Evolutionary conservation across 345 rosid species (phyloP), one percentile per base, ranked within the genome.

Genomic region (Triadica sebifera): DNA sequence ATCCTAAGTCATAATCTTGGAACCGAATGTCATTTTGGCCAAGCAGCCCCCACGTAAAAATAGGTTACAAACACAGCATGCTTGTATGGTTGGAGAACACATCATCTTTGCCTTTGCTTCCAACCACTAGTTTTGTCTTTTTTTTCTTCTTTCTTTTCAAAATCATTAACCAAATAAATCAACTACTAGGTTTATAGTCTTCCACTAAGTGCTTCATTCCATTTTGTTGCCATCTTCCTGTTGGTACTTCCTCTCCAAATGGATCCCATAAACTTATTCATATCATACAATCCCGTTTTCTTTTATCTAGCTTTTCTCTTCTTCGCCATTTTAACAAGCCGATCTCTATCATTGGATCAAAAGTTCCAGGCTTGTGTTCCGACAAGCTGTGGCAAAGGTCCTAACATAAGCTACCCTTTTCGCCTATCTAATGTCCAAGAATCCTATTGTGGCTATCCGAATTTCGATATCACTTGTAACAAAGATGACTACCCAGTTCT

Each of bases 361-460:
- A 53, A 53, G 58, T 53, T 53, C 24, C 2, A 15, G 22, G 45
- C 20, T 39, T 63, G 45, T 91, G 90, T 78, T 81, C 90, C 90
- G 0, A 75, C 39, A 76, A 67, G 76, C 12, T 86, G 93, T 24
- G 90, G 90, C 62, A 57, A 49, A 58, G 87, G 86, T 69, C 86
- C 84, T 39, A 6, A 15, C 9, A 84, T 91, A 65, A 81, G 83
- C 61, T 84, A 78, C 78, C 89, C 89, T 38, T 88, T 92, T 69
- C 83, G 86, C 79, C 52, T 88, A 59, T 37, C 74, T n/a, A 65
- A n/a, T 11, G 63, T 65, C 70, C 93, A 88, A 60, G 63, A 78
- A 45, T 41, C 86, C 50, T 86, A 69, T 3, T 86, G 95, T n/a
- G 93, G 93, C 56, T 78, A 77, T 22, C 92, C 85, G 0, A 73